Percentiles rank a stretch among this genome's conserved stretches.
Conservation (phyloP, 345 rosid genomes). For the Populus deltoides region DNA sequence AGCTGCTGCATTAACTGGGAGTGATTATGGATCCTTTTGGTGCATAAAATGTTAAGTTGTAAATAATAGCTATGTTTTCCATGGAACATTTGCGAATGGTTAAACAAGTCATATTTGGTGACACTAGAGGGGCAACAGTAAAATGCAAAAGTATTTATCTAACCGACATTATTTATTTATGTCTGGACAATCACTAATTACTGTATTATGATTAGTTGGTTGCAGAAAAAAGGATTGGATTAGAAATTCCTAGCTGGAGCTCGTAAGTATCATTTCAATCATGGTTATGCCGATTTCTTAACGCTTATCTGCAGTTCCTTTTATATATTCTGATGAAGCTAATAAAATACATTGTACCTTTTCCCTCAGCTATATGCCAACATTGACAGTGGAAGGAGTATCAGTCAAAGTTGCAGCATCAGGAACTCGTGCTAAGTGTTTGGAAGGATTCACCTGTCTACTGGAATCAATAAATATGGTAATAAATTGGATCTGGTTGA, state of each 20-base stretch:
- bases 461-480: slow-evolving; percentile 60
- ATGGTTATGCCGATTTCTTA: slow-evolving; percentile 4
- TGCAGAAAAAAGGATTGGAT: slow-evolving; percentile 58
- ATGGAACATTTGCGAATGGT: no score
- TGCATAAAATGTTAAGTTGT: no score
- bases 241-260: slow-evolving; percentile 63
- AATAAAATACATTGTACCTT: background rate
- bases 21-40: no score
- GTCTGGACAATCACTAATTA: background rate
- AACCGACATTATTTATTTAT: no score
- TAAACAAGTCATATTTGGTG: no score
- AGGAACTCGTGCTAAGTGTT: slow-evolving; percentile 59
- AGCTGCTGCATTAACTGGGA: no score
- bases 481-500: slow-evolving; percentile 9
- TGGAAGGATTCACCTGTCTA: slow-evolving; percentile 63
- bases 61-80: no score
- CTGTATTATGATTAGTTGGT: slow-evolving; percentile 48
- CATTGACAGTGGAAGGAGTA: slow-evolving; percentile 55
- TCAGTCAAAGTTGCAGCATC: slow-evolving; percentile 59
- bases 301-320: background rate
- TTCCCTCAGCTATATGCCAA: slow-evolving; percentile 52
- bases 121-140: no score
- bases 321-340: background rate
- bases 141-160: no score
- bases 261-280: slow-evolving; percentile 52